Conservation (phyloP, 2,329 filamentous ascomycete genomes). For the Neodidymelliopsis sp. region DNA sequence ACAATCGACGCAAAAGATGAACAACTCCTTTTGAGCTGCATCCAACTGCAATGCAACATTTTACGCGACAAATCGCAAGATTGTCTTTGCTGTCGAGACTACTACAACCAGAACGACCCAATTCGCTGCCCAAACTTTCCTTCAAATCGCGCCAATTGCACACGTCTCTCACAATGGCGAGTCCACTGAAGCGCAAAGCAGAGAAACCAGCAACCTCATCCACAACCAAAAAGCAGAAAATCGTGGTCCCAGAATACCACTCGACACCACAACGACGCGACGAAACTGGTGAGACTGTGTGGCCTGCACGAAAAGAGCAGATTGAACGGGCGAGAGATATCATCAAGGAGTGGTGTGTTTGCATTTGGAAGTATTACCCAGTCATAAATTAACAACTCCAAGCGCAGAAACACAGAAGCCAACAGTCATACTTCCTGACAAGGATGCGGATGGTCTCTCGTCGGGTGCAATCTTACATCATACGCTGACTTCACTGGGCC, state of each 20-base stretch:
- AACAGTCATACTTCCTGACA: constrained; percentile 71
- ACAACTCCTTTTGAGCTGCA: not conserved
- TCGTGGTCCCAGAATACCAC: constrained; percentile 42
- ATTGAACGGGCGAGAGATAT: constrained; percentile 64
- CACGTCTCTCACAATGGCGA: constrained; percentile 26
- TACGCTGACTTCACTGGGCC: constrained; percentile 66
- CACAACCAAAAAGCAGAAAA: constrained; percentile 37
- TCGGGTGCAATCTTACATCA: constrained; percentile 69
- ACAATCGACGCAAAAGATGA: not conserved
- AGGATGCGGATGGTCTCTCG: constrained; percentile 72
- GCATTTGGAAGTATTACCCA: not conserved
- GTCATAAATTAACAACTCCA: constrained; percentile 7
- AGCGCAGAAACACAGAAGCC: constrained; percentile 61
- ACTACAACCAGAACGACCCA: not conserved
- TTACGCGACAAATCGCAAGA: not conserved
- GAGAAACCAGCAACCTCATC: constrained; percentile 21
- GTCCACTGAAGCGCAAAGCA: constrained; percentile 42
- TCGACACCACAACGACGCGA: constrained; percentile 37
- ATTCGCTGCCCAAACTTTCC: no score
- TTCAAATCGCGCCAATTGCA: constrained; percentile 14
- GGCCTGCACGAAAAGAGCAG: constrained; percentile 67
- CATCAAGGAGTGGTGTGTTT: constrained; percentile 63
- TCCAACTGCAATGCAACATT: constrained; percentile 1
- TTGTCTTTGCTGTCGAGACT: not conserved
- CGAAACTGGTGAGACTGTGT: constrained; percentile 58